A percentile compares a stretch with the other conserved stretches of the same genome.
Conservation (phyloP, 305 asterid species). For the Coffea humblotiana region DNA sequence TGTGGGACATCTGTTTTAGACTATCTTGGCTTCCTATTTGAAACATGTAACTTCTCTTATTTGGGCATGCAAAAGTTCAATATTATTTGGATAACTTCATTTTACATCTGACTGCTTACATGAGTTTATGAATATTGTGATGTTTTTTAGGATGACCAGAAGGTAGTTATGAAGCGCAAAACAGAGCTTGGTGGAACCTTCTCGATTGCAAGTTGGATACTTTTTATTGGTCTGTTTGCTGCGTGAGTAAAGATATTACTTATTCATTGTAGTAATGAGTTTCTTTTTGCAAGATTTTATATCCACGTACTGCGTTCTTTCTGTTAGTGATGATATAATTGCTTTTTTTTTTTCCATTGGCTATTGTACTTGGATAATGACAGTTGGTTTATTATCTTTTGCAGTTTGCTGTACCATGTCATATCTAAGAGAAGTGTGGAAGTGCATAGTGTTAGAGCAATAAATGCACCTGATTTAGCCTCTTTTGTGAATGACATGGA, state of each 20-base stretch:
- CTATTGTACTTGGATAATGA: constrained; percentile 4
- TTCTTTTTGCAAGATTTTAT: background rate
- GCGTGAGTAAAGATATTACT: constrained; percentile 57
- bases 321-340: background rate
- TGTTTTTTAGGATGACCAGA: constrained; percentile 53
- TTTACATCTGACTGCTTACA: background rate
- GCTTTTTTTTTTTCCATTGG: constrained; percentile 1
- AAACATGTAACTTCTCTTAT: background rate
- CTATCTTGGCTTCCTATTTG: background rate
- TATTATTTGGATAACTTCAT: background rate
- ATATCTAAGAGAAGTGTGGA: constrained; percentile 83
- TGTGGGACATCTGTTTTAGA: background rate
- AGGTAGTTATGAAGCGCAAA: constrained; percentile 71
- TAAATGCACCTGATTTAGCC: constrained; percentile 78
- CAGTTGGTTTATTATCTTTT: constrained; percentile 11
- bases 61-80: background rate
- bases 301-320: background rate
- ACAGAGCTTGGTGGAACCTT: constrained; percentile 95
- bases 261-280: background rate
- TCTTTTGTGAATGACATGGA: constrained; percentile 75
- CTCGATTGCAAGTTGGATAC: constrained; percentile 90
- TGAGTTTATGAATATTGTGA: background rate
- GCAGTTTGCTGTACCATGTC: constrained; percentile 90
- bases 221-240: constrained; percentile 81
- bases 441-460: constrained; percentile 85